A percentile compares a stretch with the other conserved stretches of the same genome.
Evolutionary conservation across 176 grass and related monocot genomes (phyloP).

Genomic region (Oryza meridionalis): DNA sequence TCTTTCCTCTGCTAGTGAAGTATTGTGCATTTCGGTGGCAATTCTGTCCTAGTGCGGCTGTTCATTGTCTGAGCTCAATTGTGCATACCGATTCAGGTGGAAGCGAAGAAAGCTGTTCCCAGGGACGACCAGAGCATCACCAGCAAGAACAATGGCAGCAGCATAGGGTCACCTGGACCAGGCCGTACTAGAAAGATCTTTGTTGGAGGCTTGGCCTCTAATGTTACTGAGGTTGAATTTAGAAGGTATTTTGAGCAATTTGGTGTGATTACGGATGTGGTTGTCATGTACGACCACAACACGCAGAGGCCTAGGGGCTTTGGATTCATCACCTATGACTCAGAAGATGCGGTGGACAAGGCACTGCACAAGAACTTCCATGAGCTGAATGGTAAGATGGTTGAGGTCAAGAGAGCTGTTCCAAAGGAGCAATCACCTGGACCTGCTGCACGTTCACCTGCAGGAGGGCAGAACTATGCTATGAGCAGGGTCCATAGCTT

Average conservation of each 20-base stretch:
- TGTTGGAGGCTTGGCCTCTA: constrained; percentile 86
- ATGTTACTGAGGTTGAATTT: constrained; percentile 84
- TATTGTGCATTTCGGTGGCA: constrained; percentile 40
- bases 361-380: constrained; percentile 85
- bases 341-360: constrained; percentile 84
- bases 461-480: constrained; percentile 58
- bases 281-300: constrained; percentile 98
- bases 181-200: constrained; percentile 93
- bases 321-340: constrained; percentile 97
- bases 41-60: constrained; percentile 33
- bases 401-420: constrained; percentile 95
- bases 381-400: constrained; percentile 94
- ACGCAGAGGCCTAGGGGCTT: constrained; percentile 94
- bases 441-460: constrained; percentile 67
- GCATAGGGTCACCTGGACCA: constrained; percentile 65
- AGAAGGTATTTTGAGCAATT: constrained; percentile 96
- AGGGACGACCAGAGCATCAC: constrained; percentile 81
- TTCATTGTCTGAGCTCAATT: constrained; percentile 31
- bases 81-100: constrained; percentile 59
- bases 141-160: constrained; percentile 68
- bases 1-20: background rate
- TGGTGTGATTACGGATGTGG: constrained; percentile 82
- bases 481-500: constrained; percentile 75
- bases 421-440: constrained; percentile 94
- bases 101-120: constrained; percentile 94